A percentile compares a stretch with the other conserved stretches of the same genome.
Evolutionary conservation across 1,139 yeast genomes (phyloP).

Genomic region (Nadsonia starkeyi-henricii): DNA sequence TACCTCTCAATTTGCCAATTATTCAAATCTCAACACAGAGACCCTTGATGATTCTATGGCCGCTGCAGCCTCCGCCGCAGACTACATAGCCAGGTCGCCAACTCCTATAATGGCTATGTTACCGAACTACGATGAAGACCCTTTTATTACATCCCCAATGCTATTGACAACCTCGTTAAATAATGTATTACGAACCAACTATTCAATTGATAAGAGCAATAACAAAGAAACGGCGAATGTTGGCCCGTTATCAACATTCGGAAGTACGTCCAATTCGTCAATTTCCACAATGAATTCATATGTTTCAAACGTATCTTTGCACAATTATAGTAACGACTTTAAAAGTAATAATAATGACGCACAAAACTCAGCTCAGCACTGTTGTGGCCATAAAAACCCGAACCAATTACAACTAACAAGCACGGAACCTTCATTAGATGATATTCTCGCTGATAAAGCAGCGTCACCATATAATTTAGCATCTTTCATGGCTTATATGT

Average conservation of each 20-base stretch:
- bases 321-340: too few relatives aligned
- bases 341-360: background rate
- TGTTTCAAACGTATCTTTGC: background rate
- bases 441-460: conserved; percentile 15
- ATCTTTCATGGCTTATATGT: conserved; percentile 18
- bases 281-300: background rate
- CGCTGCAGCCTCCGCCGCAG: background rate
- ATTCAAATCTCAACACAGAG: background rate
- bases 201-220: background rate
- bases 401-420: background rate
- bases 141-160: background rate
- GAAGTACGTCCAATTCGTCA: background rate
- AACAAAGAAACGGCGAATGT: background rate
- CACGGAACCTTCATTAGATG: conserved; percentile 16
- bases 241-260: background rate
- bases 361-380: background rate
- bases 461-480: conserved; percentile 18
- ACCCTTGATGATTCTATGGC: background rate
- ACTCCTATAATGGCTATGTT: background rate
- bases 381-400: background rate
- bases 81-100: background rate
- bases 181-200: background rate
- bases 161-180: background rate
- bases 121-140: background rate
- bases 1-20: background rate